These are phyloP conservation scores for Vararia minispora DNA, from an alignment of 768 basidiomycete species.

Conservation along the genomic window DNA sequence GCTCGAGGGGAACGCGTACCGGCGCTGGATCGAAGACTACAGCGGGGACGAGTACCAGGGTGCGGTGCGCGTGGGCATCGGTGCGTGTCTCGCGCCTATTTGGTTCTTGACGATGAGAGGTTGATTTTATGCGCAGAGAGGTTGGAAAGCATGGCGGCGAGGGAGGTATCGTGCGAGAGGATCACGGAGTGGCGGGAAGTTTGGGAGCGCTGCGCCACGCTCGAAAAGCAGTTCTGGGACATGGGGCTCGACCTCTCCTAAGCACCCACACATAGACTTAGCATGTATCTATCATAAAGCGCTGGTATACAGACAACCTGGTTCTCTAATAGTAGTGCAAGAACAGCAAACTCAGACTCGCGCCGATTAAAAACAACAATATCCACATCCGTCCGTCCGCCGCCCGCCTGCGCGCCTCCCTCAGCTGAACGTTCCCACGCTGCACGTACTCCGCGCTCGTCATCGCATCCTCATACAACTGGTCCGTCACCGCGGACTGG, in stretches of 20 bases:
- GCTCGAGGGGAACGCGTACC: constrained; percentile 64
- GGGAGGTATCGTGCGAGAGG: constrained; percentile 46
- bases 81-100: constrained; percentile 29
- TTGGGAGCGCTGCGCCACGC: constrained; percentile 63
- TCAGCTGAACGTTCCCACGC: constrained; percentile 83
- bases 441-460: constrained; percentile 77
- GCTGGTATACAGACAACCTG: neutral
- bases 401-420: constrained; percentile 78
- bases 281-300: constrained; percentile 12
- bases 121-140: constrained; percentile 34
- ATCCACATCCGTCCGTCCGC: constrained; percentile 86
- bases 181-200: constrained; percentile 57
- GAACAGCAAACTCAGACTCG: constrained; percentile 85
- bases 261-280: neutral
- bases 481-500: constrained; percentile 89
- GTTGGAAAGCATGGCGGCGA: constrained; percentile 55
- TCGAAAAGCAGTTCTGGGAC: constrained; percentile 89
- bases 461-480: constrained; percentile 91
- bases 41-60: constrained; percentile 56
- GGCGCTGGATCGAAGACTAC: constrained; percentile 72
- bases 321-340: constrained; percentile 69
- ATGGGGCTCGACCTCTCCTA: constrained; percentile 34
- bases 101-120: neutral
- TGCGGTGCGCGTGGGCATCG: constrained; percentile 64
- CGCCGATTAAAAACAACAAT: constrained; percentile 84